A percentile compares a stretch with the other conserved stretches of the same genome.
Evolutionary conservation across 2,329 filamentous ascomycete species (phyloP).

Genomic region (Phyllosticta citrichinensis): DNA sequence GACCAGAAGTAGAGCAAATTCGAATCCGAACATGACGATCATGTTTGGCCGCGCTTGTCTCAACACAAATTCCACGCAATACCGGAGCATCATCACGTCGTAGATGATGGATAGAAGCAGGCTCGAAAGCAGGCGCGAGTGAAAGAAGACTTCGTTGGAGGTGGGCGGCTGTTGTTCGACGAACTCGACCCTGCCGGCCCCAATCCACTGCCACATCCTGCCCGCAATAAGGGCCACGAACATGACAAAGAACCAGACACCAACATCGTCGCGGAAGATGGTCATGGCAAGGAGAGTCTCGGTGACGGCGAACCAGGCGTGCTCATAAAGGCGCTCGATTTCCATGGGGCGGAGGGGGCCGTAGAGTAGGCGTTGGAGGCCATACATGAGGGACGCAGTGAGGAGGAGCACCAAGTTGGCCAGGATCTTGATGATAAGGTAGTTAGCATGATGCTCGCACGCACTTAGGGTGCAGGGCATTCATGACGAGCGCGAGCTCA

Average conservation of each 20-base stretch:
- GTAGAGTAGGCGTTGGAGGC: constrained; percentile 81
- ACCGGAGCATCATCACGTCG: constrained; percentile 69
- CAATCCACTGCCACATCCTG: constrained; percentile 98
- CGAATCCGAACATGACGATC: constrained; percentile 99
- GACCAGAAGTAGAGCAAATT: constrained; percentile 80
- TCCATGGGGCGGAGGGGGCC: constrained; percentile 86
- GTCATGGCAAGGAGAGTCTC: constrained; percentile 98
- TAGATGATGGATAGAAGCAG: constrained; percentile 39
- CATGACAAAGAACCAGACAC: constrained; percentile 92
- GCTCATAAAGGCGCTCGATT: constrained; percentile 93
- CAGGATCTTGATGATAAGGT: constrained; percentile 60
- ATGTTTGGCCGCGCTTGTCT: constrained; percentile 87
- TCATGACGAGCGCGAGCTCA: constrained; percentile 1
- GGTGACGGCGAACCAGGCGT: constrained; percentile 95
- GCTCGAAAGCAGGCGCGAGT: constrained; percentile 46
- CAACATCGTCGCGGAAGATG: constrained; percentile 90
- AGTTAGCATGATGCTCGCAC: constrained; percentile 10
- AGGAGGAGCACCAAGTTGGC: constrained; percentile 81
- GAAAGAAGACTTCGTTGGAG: constrained; percentile 73
- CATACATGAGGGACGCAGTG: constrained; percentile 73
- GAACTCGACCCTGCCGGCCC: constrained; percentile 85
- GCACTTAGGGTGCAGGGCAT: not conserved
- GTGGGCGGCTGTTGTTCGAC: constrained; percentile 90
- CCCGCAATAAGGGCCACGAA: constrained; percentile 86
- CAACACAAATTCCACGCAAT: constrained; percentile 73